Percentiles rank a stretch among this genome's conserved stretches.
Evolutionary conservation across 2,329 filamentous ascomycete species (phyloP).

Genomic region (Pyrenochaeta sp.): DNA sequence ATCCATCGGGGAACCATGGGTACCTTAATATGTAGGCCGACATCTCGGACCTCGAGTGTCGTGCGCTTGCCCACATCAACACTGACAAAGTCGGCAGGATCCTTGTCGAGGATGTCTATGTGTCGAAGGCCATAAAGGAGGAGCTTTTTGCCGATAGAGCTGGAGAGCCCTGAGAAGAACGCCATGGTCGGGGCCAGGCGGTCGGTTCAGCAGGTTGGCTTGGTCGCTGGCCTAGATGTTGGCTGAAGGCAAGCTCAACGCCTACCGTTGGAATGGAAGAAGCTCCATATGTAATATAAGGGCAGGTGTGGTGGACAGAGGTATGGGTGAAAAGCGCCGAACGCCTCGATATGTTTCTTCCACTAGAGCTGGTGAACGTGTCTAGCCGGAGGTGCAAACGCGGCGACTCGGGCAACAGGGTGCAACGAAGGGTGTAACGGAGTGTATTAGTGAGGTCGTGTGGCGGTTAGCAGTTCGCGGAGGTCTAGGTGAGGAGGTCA

Average conservation of each 20-base stretch:
- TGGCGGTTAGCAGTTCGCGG: conserved; percentile 30
- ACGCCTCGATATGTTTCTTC: conserved; percentile 4
- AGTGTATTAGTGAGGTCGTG: conserved; percentile 11
- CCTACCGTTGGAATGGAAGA: conserved; percentile 35
- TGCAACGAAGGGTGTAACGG: not conserved
- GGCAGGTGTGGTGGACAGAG: conserved; percentile 10
- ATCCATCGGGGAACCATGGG: conserved; percentile 25
- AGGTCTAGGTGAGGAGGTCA: conserved; percentile 26
- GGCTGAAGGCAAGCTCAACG: conserved; percentile 31
- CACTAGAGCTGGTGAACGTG: conserved; percentile 9
- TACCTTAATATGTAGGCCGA: conserved; percentile 81
- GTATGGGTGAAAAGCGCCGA: conserved; percentile 6
- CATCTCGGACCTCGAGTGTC: conserved; percentile 84
- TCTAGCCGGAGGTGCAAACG: conserved; percentile 6
- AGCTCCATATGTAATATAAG: conserved; percentile 36
- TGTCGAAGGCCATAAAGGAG: conserved; percentile 84
- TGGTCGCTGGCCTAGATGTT: too few relatives aligned
- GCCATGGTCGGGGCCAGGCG: conserved; percentile 63
- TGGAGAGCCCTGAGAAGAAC: conserved; percentile 69
- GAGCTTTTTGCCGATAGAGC: conserved; percentile 83
- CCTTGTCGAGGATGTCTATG: conserved; percentile 86
- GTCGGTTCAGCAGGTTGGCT: conserved; percentile 13
- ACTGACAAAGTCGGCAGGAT: conserved; percentile 86
- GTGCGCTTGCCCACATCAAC: conserved; percentile 82
- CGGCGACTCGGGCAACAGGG: conserved; percentile 2